A percentile compares a stretch with the other conserved stretches of the same genome.
phyloP scores from a whole-genome alignment of 148 eudicot species.

The Drosera capensis region DNA sequence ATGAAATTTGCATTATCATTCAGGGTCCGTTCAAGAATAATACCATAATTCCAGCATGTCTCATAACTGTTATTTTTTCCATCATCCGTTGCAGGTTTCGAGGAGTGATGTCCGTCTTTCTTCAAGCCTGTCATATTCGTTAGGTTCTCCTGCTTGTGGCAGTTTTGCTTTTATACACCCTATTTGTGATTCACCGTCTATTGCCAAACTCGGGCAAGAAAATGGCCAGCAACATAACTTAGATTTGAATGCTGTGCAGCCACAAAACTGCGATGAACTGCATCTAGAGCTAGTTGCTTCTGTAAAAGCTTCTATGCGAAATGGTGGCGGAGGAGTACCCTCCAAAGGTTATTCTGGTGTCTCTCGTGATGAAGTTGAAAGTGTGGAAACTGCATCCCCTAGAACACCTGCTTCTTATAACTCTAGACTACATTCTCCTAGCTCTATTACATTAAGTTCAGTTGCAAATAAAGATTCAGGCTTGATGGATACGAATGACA shows the following conservation, averaged over 20 bases:
- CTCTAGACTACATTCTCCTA: conserved; percentile 38
- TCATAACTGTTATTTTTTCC: too few species aligned
- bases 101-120: conserved; percentile 67
- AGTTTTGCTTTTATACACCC: conserved; percentile 51
- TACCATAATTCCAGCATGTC: too few species aligned
- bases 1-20: too few species aligned
- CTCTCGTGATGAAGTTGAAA: conserved; percentile 18
- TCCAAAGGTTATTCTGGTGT: conserved; percentile 9
- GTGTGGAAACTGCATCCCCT: conserved; percentile 47
- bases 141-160: conserved; percentile 64
- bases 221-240: conserved; percentile 17
- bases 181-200: too few species aligned
- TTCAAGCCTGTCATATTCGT: conserved; percentile 38
- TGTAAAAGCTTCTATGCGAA: conserved; percentile 11
- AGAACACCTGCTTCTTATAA: conserved; percentile 37
- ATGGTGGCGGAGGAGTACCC: conserved; percentile 10
- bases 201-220: conserved; percentile 10
- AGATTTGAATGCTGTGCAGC: conserved; percentile 11
- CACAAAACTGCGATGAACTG: conserved; percentile 34
- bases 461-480: conserved; percentile 22
- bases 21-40: too few species aligned
- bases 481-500: conserved; percentile 8
- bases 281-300: conserved; percentile 29
- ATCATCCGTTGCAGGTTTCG: conserved; percentile 34
- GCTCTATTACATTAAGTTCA: conserved; percentile 21